These are phyloP conservation scores for Chrysoporthe puriensis DNA, from an alignment of 2,329 filamentous ascomycete genomes.

Conservation along the genomic window DNA sequence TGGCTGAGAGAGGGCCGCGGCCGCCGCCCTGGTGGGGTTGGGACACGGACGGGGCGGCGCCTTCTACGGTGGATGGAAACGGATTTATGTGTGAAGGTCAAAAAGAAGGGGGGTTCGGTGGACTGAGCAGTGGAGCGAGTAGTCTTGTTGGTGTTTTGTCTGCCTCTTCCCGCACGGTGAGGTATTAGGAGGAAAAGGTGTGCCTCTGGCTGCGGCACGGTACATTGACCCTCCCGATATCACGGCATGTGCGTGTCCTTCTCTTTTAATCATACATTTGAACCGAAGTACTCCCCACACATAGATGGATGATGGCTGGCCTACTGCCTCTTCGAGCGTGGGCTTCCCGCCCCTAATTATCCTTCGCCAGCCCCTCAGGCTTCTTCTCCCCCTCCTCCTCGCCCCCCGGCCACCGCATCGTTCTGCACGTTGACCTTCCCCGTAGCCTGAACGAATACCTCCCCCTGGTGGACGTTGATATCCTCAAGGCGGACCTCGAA, in stretches of 20 bases:
- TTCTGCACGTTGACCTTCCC: slow-evolving; percentile 32
- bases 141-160: neutral
- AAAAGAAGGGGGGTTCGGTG: too few relatives aligned
- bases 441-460: slow-evolving; percentile 52
- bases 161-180: neutral
- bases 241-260: neutral
- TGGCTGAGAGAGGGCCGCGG: neutral
- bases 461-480: slow-evolving; percentile 53
- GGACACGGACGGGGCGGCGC: too few relatives aligned
- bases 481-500: slow-evolving; percentile 60
- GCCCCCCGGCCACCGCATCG: neutral
- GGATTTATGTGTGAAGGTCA: too few relatives aligned
- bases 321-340: neutral
- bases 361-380: neutral
- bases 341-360: neutral
- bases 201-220: neutral
- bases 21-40: neutral
- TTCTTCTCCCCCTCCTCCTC: too few relatives aligned
- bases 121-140: too few relatives aligned
- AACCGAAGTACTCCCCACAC: neutral
- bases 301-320: neutral
- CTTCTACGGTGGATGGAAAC: too few relatives aligned
- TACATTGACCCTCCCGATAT: neutral
- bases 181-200: too few relatives aligned
- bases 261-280: neutral